Conservation (phyloP, 1,284 basidiomycete species). For the Erythrobasidium hasegawianum region DNA sequence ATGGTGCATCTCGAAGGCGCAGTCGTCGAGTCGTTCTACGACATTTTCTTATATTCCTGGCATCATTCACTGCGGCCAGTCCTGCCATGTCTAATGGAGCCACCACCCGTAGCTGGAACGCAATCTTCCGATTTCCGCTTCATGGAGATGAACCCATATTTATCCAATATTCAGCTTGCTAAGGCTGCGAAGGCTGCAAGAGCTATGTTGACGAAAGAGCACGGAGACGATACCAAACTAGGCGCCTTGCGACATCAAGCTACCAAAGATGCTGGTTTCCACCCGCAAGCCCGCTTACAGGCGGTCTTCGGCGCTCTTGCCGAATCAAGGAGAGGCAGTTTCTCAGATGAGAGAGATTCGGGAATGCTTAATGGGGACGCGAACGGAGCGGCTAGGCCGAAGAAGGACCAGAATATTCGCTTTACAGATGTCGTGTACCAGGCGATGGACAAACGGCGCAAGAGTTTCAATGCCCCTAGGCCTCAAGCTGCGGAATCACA, state of each 20-base stretch:
- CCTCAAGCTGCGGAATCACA: too few relatives aligned
- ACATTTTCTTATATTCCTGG: conserved; percentile 66
- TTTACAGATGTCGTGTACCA: conserved; percentile 30
- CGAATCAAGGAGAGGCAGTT: conserved; percentile 24
- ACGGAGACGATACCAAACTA: conserved; percentile 42
- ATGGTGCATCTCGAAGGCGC: conserved; percentile 65
- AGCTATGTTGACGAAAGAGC: conserved; percentile 49
- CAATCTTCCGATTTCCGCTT: conserved; percentile 52
- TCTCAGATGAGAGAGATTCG: conserved; percentile 19
- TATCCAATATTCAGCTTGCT: conserved; percentile 53
- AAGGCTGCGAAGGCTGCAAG: conserved; percentile 54
- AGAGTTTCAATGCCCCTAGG: conserved; percentile 1
- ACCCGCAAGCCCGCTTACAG: conserved; percentile 16
- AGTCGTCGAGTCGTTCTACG: conserved; percentile 68
- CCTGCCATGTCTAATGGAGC: conserved; percentile 55
- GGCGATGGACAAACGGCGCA: conserved; percentile 21
- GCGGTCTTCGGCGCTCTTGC: conserved; percentile 21
- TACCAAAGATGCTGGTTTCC: conserved; percentile 33
- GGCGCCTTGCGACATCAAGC: conserved; percentile 19
- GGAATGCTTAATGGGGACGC: conserved; percentile 2
- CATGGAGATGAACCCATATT: conserved; percentile 54
- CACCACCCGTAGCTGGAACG: conserved; percentile 38
- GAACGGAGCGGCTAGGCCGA: background rate
- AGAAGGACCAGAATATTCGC: background rate
- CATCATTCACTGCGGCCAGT: conserved; percentile 59